A percentile compares a stretch with the other conserved stretches of the same genome.
phyloP scores from a whole-genome alignment of 345 rosid species.

The Euclidium syriacum region DNA sequence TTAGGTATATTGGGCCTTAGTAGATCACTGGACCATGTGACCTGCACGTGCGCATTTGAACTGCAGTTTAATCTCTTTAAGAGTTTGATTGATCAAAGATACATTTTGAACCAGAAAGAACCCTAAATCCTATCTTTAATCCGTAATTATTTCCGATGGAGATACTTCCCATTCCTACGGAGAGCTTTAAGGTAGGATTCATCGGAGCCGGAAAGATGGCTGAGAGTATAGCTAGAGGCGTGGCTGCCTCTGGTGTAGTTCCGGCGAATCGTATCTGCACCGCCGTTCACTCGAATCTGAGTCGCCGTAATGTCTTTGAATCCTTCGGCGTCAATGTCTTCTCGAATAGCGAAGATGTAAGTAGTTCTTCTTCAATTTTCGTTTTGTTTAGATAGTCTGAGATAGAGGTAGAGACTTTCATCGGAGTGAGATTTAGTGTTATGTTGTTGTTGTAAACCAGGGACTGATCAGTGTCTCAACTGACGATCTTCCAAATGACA shows the following conservation, averaged over 20 bases:
- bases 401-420: too few species aligned
- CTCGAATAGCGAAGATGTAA: constrained; percentile 49
- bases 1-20: neutral
- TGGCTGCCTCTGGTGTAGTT: constrained; percentile 60
- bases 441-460: neutral
- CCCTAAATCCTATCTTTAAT: constrained; percentile 17
- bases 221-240: constrained; percentile 84
- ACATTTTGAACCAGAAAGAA: neutral
- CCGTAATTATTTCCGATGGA: constrained; percentile 34
- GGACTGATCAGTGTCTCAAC: neutral
- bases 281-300: constrained; percentile 53
- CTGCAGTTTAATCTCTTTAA: neutral
- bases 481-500: constrained; percentile 26
- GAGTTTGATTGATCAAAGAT: neutral
- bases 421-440: neutral
- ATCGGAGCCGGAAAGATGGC: constrained; percentile 95
- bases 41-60: neutral
- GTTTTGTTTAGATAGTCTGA: neutral
- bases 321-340: constrained; percentile 63
- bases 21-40: neutral
- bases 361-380: neutral
- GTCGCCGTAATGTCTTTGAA: constrained; percentile 54
- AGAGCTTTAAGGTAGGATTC: constrained; percentile 60
- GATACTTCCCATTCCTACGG: constrained; percentile 38
- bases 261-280: constrained; percentile 70